These are phyloP conservation scores for Globisporangium heterothallicum DNA, from an alignment of 352 stramenopile species.

Conservation along the genomic window DNA sequence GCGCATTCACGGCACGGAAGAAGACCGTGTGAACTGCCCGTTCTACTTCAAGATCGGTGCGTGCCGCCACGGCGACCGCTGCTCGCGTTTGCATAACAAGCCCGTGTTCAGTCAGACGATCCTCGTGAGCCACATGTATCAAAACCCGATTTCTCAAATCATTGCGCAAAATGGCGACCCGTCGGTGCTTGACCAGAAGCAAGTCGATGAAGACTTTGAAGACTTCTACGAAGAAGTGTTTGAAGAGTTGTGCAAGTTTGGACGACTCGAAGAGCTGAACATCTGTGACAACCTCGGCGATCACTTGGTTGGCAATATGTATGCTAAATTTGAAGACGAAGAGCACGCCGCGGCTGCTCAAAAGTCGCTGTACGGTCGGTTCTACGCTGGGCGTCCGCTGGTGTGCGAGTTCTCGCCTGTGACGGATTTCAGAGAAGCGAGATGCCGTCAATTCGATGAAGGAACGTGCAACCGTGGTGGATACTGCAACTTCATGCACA, in stretches of 20 bases:
- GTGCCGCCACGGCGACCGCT: conserved; percentile 98
- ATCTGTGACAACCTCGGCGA: conserved; percentile 99
- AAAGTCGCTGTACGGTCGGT: conserved; percentile 95
- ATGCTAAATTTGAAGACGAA: conserved; percentile 98
- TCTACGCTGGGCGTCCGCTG: conserved; percentile 95
- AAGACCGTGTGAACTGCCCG: conserved; percentile 97
- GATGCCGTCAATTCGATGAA: conserved; percentile 98
- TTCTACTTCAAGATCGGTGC: conserved; percentile 99
- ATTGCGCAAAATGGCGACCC: conserved; percentile 87
- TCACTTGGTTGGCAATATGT: conserved; percentile 99
- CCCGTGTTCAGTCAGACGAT: conserved; percentile 98
- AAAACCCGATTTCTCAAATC: conserved; percentile 91
- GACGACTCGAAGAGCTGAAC: conserved; percentile 97
- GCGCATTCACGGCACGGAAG: conserved; percentile 97
- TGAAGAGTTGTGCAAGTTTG: conserved; percentile 98
- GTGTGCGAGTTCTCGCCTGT: conserved; percentile 98
- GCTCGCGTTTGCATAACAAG: conserved; percentile 97
- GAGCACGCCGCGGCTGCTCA: conserved; percentile 96
- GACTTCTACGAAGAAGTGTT: conserved; percentile 98
- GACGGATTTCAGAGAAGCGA: conserved; percentile 97
- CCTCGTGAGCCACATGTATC: conserved; percentile 98
- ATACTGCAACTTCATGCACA: conserved; percentile 99
- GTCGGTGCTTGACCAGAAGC: conserved; percentile 75
- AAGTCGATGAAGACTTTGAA: conserved; percentile 96
- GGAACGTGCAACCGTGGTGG: conserved; percentile 94